Evolutionary conservation across 148 eudicot species (phyloP), one percentile per base, ranked within the genome.

Genomic region (Rhododendron kiyosumense): DNA sequence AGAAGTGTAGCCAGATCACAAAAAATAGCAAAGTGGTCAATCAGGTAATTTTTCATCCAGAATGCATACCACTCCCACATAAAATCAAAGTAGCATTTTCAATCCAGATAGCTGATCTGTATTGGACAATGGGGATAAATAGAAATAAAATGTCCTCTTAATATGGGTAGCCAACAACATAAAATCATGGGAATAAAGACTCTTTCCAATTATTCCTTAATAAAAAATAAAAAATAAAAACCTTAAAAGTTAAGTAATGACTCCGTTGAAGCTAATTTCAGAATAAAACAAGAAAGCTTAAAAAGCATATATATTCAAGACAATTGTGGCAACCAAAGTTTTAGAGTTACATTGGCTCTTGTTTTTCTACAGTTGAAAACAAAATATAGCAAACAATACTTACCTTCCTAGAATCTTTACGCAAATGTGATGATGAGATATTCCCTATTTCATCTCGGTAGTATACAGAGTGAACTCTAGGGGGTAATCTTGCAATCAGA

Each of bases 381-480:
- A 65, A 43, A 74, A 78, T 52, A 85, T 1, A 86, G 30, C 30
- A 52, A 32, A 67, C 74, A 8, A 32, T 61, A 59, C 26, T 59
- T 91, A 97, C 99, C 98, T 97, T 94, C 90, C 87, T 95, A 26
- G 86, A 91, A 87, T 88, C 91, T 81, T 88, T 81, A 26, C 99
- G 98, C 81, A 97, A 91, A 89, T 93, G 94, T 20, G 99, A 97
- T 54, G 99, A 84, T 83, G 99, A 97, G 86, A 97, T 97, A 89
- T 97, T 97, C 85, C 99, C 99, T 6, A 97, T 97, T 45, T 86
- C 90, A 88, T 97, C 99, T 83, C 99, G 93, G 92, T 97, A 97
- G 92, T 97, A 97, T 86, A 97, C 99, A 65, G 99, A 95, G 91
- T 94, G 94, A 86, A 97, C 96, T 87, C 98, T 90, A 43, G 99